These are phyloP conservation scores for Collybia sp. DNA, from an alignment of 768 basidiomycete genomes.

Conservation along the genomic window DNA sequence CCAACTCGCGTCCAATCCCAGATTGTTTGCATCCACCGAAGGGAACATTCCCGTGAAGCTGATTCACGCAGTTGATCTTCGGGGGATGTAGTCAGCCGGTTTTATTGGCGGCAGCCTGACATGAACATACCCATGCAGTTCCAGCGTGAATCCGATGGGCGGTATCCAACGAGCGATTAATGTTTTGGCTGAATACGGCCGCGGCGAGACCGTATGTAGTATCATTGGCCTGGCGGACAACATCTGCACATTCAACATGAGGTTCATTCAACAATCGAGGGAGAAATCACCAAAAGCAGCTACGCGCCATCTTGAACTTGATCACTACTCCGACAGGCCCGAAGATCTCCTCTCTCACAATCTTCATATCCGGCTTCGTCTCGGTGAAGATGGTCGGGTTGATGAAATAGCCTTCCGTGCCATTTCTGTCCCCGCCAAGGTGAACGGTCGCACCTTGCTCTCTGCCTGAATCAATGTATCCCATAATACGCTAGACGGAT, in stretches of 20 bases:
- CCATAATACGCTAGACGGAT: slow-evolving; percentile 55
- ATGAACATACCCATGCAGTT: slow-evolving; percentile 59
- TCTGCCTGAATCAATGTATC: slow-evolving; percentile 73
- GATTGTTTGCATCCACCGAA: slow-evolving; percentile 87
- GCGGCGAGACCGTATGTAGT: slow-evolving; percentile 84
- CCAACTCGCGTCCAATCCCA: slow-evolving; percentile 77
- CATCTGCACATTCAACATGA: slow-evolving; percentile 43
- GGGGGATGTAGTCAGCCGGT: not conserved
- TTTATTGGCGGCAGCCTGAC: not conserved
- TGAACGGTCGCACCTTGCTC: slow-evolving; percentile 63
- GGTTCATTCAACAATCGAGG: not conserved
- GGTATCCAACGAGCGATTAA: slow-evolving; percentile 67
- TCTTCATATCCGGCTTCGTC: slow-evolving; percentile 62
- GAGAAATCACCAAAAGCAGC: too few relatives aligned
- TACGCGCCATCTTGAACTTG: slow-evolving; percentile 76
- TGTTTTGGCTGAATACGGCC: slow-evolving; percentile 78
- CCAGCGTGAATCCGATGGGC: slow-evolving; percentile 79
- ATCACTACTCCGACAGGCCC: slow-evolving; percentile 75
- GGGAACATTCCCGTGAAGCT: slow-evolving; percentile 53
- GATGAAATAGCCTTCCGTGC: slow-evolving; percentile 55
- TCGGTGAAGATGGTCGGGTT: slow-evolving; percentile 72
- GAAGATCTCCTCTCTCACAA: slow-evolving; percentile 73
- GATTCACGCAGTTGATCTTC: slow-evolving; percentile 44
- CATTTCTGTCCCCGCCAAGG: slow-evolving; percentile 56
- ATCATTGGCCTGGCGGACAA: slow-evolving; percentile 77